Evolutionary conservation across 176 grass and related monocot genomes (phyloP).

Genomic region (Eremochloa ophiuroides): DNA sequence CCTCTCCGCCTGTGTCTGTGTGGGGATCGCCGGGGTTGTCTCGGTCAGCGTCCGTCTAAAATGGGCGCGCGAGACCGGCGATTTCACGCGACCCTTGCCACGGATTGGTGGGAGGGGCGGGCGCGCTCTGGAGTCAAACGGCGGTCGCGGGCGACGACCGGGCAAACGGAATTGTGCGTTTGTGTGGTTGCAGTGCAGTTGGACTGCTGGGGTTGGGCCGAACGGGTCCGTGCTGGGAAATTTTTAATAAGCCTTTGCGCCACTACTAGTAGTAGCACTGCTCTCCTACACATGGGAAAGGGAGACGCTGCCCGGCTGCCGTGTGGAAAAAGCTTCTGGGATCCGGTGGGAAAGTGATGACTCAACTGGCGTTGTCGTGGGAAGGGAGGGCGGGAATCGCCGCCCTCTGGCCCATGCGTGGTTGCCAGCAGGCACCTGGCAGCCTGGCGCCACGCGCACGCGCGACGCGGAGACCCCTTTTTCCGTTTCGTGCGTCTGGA

Average conservation of each 20-base stretch:
- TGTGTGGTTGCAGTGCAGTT: neutral
- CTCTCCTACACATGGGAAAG: neutral
- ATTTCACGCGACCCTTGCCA: neutral
- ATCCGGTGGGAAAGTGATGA: neutral
- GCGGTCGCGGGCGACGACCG: slow-evolving; percentile 23
- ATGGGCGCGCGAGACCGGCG: slow-evolving; percentile 11
- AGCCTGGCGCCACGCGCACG: neutral
- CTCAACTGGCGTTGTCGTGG: slow-evolving; percentile 18
- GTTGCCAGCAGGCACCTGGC: slow-evolving; percentile 17
- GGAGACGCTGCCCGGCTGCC: neutral
- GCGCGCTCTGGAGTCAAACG: neutral
- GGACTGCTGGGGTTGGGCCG: slow-evolving; percentile 7
- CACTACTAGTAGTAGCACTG: neutral
- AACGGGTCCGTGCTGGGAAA: neutral
- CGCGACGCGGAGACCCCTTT: neutral
- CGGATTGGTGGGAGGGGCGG: neutral
- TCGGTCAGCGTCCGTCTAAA: slow-evolving; percentile 41
- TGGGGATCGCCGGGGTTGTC: slow-evolving; percentile 31
- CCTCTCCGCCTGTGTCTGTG: neutral
- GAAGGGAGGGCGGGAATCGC: neutral
- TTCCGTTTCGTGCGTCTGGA: slow-evolving; percentile 3
- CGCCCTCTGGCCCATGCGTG: neutral
- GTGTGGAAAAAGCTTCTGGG: slow-evolving; percentile 24
- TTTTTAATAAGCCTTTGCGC: too few species aligned
- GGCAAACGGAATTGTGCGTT: slow-evolving; percentile 4